Percentiles rank a stretch among this genome's conserved stretches.
Evolutionary conservation across 106 monocot genomes (phyloP).

Genomic region (Triglochin maritima): DNA sequence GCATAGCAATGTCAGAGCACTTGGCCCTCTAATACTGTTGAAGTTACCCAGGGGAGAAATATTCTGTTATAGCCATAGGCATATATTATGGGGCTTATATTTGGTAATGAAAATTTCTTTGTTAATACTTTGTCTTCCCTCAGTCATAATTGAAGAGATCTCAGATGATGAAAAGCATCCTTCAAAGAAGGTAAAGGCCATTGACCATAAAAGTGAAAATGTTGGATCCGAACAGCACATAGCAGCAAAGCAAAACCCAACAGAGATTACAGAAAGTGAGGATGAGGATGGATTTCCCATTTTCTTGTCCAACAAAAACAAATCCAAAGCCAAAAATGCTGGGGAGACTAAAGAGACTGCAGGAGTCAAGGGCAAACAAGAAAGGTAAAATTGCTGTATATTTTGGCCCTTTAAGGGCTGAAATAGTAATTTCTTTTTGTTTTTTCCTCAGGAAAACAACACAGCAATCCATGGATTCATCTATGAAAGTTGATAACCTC

Average conservation of each 20-base stretch:
- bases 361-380: not conserved
- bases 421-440: not conserved
- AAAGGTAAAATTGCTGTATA: not conserved
- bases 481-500: constrained; percentile 4
- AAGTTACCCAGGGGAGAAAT: not conserved
- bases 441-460: constrained; percentile 6
- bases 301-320: constrained; percentile 22
- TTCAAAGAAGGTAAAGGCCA: constrained; percentile 40
- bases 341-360: constrained; percentile 19
- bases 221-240: constrained; percentile 28
- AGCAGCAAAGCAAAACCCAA: constrained; percentile 17
- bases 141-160: constrained; percentile 94
- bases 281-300: constrained; percentile 97
- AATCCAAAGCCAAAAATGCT: constrained; percentile 6
- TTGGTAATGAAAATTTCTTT: not conserved
- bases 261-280: constrained; percentile 50
- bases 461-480: not conserved
- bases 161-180: constrained; percentile 47
- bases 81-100: not conserved
- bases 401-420: not conserved
- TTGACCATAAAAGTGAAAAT: constrained; percentile 33
- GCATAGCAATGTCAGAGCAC: not conserved
- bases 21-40: not conserved
- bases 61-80: not conserved
- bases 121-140: constrained; percentile 1